Evolutionary conservation across 1,284 basidiomycete genomes (phyloP), one percentile per base, ranked within the genome.

Genomic region (Afroboletus lepidellus): DNA sequence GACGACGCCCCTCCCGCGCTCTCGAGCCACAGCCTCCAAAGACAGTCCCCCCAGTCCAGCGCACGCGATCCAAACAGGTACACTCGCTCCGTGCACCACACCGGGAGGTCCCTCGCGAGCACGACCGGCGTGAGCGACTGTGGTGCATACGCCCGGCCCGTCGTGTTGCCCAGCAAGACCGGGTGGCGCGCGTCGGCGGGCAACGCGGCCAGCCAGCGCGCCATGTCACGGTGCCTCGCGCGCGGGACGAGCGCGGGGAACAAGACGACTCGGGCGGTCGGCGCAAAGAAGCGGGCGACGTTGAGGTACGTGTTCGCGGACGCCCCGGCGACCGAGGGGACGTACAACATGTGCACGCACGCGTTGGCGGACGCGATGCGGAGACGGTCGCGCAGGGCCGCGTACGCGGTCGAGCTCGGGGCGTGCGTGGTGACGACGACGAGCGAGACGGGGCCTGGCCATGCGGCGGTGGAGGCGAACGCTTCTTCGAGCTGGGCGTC

Each of bases 11-110:
- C 76, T 15, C 76, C 83, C 29, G 75, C 75, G 50, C 72, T 74
- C 54, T 81, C 77, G 16, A 87, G 71, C 74, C 80, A 81, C 48
- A 85, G 56, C 57, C 81, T 80, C 85, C 85, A 87, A n/a, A 86
- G 66, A 65, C 85, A 87, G 54, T 83, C 81, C 37, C 77, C 72
- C 85, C 84, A 87, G 54, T 84, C 81, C 2, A 72, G 65, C 1
- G 62, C 54, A 23, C 82, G 79, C 13, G 76, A 74, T 36, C 69
- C 65, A 41, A 72, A 64, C 27, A 75, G 60, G 56, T 82, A 79
- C 57, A 78, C 72, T 24, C 83, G 76, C 55, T 87, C 85, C 0
- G 78, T 76, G 59, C 85, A 87, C 85, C 85, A 87, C 5, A 78
- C 63, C 3, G 74, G 70, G 58, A 81, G 68, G 56, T 80, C 74